These are phyloP conservation scores for Leptodontidium sp. DNA, from an alignment of 2,329 filamentous ascomycete species.

Conservation along the genomic window DNA sequence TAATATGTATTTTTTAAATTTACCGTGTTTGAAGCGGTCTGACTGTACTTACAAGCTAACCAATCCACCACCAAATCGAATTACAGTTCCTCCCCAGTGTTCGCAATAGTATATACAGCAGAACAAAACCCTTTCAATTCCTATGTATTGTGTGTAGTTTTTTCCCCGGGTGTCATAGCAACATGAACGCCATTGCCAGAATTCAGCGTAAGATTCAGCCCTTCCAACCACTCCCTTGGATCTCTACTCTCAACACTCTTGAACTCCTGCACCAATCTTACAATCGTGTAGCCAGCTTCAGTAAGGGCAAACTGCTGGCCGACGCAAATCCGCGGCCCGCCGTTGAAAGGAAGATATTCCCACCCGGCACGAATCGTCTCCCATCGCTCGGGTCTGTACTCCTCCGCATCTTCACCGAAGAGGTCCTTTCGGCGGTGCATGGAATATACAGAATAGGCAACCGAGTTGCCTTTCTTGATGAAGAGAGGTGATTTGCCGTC, in stretches of 20 bases:
- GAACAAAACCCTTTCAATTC: too few relatives aligned
- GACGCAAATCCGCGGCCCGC: constrained; percentile 48
- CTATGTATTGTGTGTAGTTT: too few relatives aligned
- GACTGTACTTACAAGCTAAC: too few relatives aligned
- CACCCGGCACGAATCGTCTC: constrained; percentile 33
- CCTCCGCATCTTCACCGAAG: constrained; percentile 50
- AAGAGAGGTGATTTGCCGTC: constrained; percentile 44
- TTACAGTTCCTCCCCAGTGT: too few relatives aligned
- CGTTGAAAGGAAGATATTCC: constrained; percentile 49
- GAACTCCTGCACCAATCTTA: constrained; percentile 47
- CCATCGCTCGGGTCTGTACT: constrained; percentile 54
- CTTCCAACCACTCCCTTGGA: not conserved
- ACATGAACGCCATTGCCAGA: too few relatives aligned
- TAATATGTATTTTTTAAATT: too few relatives aligned
- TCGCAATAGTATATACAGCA: too few relatives aligned
- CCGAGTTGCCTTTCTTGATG: constrained; percentile 33
- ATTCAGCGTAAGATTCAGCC: too few relatives aligned
- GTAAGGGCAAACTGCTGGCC: constrained; percentile 50
- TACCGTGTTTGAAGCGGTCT: too few relatives aligned
- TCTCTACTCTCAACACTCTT: constrained; percentile 43
- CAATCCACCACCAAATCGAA: too few relatives aligned
- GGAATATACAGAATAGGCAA: constrained; percentile 37
- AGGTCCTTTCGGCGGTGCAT: constrained; percentile 52
- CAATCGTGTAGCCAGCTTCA: constrained; percentile 47
- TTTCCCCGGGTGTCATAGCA: too few relatives aligned